phyloP scores from a whole-genome alignment of 1,284 basidiomycete genomes.

The Heterobasidion annosum region DNA sequence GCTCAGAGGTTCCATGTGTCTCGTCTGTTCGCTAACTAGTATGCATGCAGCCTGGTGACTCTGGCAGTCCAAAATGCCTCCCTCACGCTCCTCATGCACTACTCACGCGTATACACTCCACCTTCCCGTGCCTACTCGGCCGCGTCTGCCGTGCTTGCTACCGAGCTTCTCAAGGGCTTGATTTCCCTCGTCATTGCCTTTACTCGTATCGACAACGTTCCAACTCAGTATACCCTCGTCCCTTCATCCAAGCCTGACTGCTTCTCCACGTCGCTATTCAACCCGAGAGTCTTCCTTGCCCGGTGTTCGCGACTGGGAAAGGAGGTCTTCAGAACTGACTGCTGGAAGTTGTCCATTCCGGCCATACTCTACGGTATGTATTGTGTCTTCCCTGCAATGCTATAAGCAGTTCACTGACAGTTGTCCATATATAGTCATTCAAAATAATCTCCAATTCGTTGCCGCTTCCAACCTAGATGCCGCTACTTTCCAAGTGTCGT shows the following conservation, averaged over 20 bases:
- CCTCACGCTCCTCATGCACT: constrained; percentile 90
- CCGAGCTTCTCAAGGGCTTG: constrained; percentile 85
- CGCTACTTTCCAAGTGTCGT: constrained; percentile 87
- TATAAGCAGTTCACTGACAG: constrained; percentile 3
- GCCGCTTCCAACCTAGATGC: constrained; percentile 88
- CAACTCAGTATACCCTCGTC: constrained; percentile 14
- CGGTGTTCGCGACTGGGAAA: constrained; percentile 33
- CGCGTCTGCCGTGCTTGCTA: constrained; percentile 86
- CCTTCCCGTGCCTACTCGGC: constrained; percentile 79
- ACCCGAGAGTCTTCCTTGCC: constrained; percentile 25
- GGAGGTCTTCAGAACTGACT: constrained; percentile 57
- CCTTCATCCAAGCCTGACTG: constrained; percentile 10
- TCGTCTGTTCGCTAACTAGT: constrained; percentile 4
- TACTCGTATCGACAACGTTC: constrained; percentile 20
- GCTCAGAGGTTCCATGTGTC: background rate
- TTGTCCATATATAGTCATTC: constrained; percentile 48
- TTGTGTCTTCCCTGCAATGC: constrained; percentile 2
- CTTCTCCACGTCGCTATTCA: constrained; percentile 14
- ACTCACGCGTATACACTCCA: constrained; percentile 79
- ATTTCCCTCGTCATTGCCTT: constrained; percentile 75
- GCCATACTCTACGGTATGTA: constrained; percentile 75
- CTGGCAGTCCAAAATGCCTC: constrained; percentile 91
- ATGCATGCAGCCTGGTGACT: constrained; percentile 62
- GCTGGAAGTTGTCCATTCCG: constrained; percentile 94
- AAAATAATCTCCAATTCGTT: constrained; percentile 93